These are phyloP conservation scores for Kluyveromyces marxianus DNA, from an alignment of 1,139 yeast species.

Conservation along the genomic window DNA sequence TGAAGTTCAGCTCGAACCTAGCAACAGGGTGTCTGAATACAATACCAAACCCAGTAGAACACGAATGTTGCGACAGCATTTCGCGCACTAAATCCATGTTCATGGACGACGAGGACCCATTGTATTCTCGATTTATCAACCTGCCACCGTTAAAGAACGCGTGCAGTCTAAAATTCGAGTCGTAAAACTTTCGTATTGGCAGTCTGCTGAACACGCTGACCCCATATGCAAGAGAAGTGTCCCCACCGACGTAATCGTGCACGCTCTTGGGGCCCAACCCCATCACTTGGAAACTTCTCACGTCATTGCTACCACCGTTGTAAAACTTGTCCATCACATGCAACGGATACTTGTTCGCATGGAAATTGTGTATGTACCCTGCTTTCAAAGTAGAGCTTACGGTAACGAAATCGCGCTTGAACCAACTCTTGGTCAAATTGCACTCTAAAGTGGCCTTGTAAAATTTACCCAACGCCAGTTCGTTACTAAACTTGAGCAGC, in stretches of 20 bases:
- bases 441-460: slow-evolving; percentile 38
- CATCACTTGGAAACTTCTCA: slow-evolving; percentile 36
- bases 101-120: slow-evolving; percentile 12
- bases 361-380: slow-evolving; percentile 43
- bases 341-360: slow-evolving; percentile 16
- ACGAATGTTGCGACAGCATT: slow-evolving; percentile 39
- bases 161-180: slow-evolving; percentile 63
- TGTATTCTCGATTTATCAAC: slow-evolving; percentile 37
- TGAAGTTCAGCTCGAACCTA: slow-evolving; percentile 81
- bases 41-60: slow-evolving; percentile 68
- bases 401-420: slow-evolving; percentile 27
- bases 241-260: slow-evolving; percentile 68
- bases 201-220: slow-evolving; percentile 56
- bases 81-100: slow-evolving; percentile 21
- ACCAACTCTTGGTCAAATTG: slow-evolving; percentile 35
- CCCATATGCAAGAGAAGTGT: slow-evolving; percentile 65
- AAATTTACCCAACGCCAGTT: slow-evolving; percentile 33
- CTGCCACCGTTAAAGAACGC: slow-evolving; percentile 70
- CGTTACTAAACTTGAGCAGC: slow-evolving; percentile 46
- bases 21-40: slow-evolving; percentile 84
- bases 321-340: slow-evolving; percentile 44
- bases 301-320: slow-evolving; percentile 42
- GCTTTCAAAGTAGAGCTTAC: slow-evolving; percentile 40
- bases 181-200: slow-evolving; percentile 45
- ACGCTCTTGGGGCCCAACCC: slow-evolving; percentile 78